These are phyloP conservation scores for Lonicera japonica DNA, from an alignment of 129 eudicot genomes.

Conservation along the genomic window DNA sequence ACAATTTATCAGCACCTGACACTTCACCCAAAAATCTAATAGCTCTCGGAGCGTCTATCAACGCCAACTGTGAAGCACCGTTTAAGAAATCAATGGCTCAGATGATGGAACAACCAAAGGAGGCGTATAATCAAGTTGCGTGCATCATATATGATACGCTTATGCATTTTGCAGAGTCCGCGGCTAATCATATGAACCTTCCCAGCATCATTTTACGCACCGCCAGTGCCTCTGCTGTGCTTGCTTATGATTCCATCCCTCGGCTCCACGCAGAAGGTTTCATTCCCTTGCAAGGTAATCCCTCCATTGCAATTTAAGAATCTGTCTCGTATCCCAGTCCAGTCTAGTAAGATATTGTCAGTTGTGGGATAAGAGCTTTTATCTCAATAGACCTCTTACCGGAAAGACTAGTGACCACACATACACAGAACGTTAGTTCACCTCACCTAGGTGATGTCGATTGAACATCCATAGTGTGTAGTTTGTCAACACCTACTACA, in stretches of 20 bases:
- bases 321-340: no score
- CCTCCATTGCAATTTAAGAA: no score
- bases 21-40: not conserved
- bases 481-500: no score
- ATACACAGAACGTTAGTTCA: no score
- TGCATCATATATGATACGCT: slow-evolving; percentile 22
- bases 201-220: slow-evolving; percentile 16
- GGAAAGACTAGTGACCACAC: no score
- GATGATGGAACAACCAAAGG: not conserved
- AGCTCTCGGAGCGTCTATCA: not conserved
- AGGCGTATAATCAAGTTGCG: not conserved
- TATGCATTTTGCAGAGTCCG: slow-evolving; percentile 17
- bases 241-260: not conserved
- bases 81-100: slow-evolving; percentile 9
- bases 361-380: no score
- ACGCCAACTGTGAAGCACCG: slow-evolving; percentile 12
- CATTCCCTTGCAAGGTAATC: slow-evolving; percentile 24
- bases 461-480: no score
- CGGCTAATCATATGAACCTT: slow-evolving; percentile 18
- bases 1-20: not conserved
- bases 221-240: slow-evolving; percentile 4
- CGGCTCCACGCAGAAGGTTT: slow-evolving; percentile 9
- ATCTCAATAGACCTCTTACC: no score
- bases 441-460: no score
- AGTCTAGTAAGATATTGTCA: no score